Percentiles rank a stretch among this genome's conserved stretches.
Conservation (phyloP, 441 rosid species). For the Hura crepitans region DNA sequence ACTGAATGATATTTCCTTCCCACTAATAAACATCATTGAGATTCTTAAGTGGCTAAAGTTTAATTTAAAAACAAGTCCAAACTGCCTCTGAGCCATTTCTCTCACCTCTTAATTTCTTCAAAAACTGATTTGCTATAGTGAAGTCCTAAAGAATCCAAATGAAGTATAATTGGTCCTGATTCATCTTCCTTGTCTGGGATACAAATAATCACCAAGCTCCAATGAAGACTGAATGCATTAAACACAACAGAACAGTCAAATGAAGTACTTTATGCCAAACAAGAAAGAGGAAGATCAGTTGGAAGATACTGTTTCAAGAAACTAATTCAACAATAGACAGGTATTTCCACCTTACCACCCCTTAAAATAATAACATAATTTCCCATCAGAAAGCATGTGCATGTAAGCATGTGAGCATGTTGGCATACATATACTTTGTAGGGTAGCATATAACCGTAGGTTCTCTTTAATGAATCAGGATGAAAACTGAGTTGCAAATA, state of each 20-base stretch:
- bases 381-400: not conserved
- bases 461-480: too few species aligned
- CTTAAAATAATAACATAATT: not conserved
- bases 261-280: slow-evolving; percentile 10
- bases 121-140: slow-evolving; percentile 61
- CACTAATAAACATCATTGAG: not conserved
- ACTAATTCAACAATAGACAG: not conserved
- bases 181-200: slow-evolving; percentile 77
- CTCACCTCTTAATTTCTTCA: slow-evolving; percentile 72
- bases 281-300: not conserved
- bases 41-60: not conserved
- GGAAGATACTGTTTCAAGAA: slow-evolving; percentile 5
- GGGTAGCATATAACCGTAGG: not conserved
- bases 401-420: too few species aligned
- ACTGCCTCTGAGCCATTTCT: slow-evolving; percentile 10
- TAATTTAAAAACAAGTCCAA: not conserved
- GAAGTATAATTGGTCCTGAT: slow-evolving; percentile 76
- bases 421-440: too few species aligned
- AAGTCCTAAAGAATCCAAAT: slow-evolving; percentile 82
- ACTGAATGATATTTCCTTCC: not conserved
- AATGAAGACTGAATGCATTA: slow-evolving; percentile 62
- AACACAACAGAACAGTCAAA: slow-evolving; percentile 26
- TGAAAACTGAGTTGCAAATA: too few species aligned
- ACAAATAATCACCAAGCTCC: slow-evolving; percentile 95
- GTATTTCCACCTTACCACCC: not conserved